These are phyloP conservation scores for Phialophora verrucosa DNA, from an alignment of 2,329 filamentous ascomycete species.

Conservation along the genomic window DNA sequence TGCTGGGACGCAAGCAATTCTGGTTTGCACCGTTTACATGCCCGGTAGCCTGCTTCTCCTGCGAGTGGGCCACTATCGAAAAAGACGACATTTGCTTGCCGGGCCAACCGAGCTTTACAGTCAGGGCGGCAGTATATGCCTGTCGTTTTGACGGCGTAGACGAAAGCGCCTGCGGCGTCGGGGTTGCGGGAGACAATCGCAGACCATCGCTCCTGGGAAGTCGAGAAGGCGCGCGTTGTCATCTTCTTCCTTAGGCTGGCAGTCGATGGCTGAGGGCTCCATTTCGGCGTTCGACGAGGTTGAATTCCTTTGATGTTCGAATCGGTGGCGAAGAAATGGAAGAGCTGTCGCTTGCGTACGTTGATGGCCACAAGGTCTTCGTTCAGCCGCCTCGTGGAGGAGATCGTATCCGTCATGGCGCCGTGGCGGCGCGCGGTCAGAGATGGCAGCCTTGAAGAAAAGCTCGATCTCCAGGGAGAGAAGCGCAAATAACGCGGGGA, in stretches of 20 bases:
- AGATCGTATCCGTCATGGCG: neutral
- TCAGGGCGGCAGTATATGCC: slow-evolving; percentile 63
- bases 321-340: neutral
- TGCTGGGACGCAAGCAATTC: slow-evolving; percentile 40
- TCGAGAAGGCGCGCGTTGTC: slow-evolving; percentile 8
- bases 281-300: neutral
- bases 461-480: no score
- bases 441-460: neutral
- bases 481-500: neutral
- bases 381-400: neutral
- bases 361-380: neutral
- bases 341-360: neutral
- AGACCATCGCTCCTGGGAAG: slow-evolving; percentile 44
- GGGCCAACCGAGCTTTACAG: slow-evolving; percentile 62
- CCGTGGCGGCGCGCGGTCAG: neutral
- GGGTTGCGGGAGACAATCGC: slow-evolving; percentile 54
- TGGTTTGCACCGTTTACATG: slow-evolving; percentile 63
- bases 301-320: neutral
- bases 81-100: slow-evolving; percentile 61
- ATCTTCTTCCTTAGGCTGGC: neutral
- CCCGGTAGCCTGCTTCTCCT: slow-evolving; percentile 56
- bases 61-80: slow-evolving; percentile 56
- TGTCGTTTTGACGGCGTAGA: slow-evolving; percentile 62
- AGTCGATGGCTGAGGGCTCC: neutral
- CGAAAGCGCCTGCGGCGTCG: slow-evolving; percentile 53